Evolutionary conservation across 2,329 filamentous ascomycete species (phyloP).

Genomic region (Lasiodiplodia hormozganensis): DNA sequence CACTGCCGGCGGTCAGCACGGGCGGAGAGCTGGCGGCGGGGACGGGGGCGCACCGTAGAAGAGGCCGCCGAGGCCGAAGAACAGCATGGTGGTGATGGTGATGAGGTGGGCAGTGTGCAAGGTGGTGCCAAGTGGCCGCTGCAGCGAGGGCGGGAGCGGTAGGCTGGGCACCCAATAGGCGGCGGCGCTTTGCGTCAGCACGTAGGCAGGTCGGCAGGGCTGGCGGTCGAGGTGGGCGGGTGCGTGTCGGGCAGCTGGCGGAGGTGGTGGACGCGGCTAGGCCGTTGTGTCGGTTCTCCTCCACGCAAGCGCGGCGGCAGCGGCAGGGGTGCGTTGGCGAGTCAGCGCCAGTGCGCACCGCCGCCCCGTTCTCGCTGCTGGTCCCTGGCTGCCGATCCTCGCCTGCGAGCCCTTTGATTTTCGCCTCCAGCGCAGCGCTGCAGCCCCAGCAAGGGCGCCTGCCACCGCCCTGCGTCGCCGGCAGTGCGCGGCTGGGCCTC

Average conservation of each 20-base stretch:
- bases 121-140: slow-evolving; percentile 10
- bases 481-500: neutral
- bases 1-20: slow-evolving; percentile 57
- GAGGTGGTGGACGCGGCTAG: neutral
- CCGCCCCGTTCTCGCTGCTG: slow-evolving; percentile 21
- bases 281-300: slow-evolving; percentile 18
- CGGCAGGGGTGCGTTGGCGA: slow-evolving; percentile 8
- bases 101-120: neutral
- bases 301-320: neutral
- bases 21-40: slow-evolving; percentile 33
- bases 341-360: neutral
- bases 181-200: slow-evolving; percentile 3
- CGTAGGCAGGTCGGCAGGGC: neutral
- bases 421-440: slow-evolving; percentile 9
- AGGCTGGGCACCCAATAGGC: slow-evolving; percentile 1
- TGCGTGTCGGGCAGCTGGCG: neutral
- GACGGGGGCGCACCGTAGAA: slow-evolving; percentile 67
- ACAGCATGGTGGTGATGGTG: slow-evolving; percentile 61
- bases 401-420: slow-evolving; percentile 10
- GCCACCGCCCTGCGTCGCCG: slow-evolving; percentile 10
- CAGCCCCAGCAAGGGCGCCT: slow-evolving; percentile 11
- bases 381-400: slow-evolving; percentile 24
- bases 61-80: slow-evolving; percentile 73
- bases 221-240: neutral
- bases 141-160: neutral